Evolutionary conservation across 257 asterid genomes (phyloP).

Genomic region (Solanum chiquidenum): DNA sequence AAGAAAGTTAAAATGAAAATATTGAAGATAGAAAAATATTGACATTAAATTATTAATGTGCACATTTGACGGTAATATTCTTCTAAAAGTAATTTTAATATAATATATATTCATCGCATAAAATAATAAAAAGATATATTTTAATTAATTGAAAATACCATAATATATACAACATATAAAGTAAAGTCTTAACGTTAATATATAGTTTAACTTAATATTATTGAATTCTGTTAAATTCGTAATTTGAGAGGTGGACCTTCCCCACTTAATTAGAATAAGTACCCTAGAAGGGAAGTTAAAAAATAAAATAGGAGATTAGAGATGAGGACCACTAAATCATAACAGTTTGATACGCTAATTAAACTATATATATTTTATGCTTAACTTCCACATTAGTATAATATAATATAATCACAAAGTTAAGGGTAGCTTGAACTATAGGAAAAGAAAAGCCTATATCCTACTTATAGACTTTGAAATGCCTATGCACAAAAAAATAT

Average conservation of each 20-base stretch:
- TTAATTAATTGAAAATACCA: not conserved
- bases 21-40: too few relatives aligned
- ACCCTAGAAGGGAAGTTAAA: not conserved
- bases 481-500: not conserved
- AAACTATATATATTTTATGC: slow-evolving; percentile 1
- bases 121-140: too few relatives aligned
- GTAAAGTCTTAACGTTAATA: not conserved
- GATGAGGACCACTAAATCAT: slow-evolving; percentile 53
- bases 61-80: not conserved
- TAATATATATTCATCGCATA: too few relatives aligned
- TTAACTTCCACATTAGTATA: slow-evolving; percentile 11
- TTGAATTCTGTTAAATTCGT: not conserved
- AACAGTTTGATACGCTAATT: slow-evolving; percentile 23
- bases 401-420: slow-evolving; percentile 9
- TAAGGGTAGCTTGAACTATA: slow-evolving; percentile 26
- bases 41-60: not conserved
- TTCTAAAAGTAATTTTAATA: too few relatives aligned
- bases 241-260: not conserved
- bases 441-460: slow-evolving; percentile 39
- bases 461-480: slow-evolving; percentile 19
- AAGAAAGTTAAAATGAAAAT: not conserved
- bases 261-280: not conserved
- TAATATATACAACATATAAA: not conserved
- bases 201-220: not conserved
- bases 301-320: not conserved